Evolutionary conservation across 306 rosid species (phyloP), one percentile per base, ranked within the genome.

Genomic region (Sophora flavescens): DNA sequence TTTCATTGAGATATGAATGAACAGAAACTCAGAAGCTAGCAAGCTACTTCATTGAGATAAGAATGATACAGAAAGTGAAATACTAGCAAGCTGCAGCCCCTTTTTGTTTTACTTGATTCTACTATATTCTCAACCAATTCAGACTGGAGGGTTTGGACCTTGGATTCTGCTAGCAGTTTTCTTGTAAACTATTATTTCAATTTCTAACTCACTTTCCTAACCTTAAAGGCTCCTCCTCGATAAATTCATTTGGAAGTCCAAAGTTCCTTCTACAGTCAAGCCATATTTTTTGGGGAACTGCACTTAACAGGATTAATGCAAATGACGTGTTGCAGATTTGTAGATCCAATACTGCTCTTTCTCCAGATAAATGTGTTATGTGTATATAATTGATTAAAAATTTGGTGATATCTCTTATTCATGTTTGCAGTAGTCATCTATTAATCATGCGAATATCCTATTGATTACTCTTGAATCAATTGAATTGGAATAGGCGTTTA

Each of bases 61-160:
- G 58, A 61, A 59, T 38, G 50, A 38, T 38, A 36, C 39, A 73
- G 47, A 35, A 59, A 80, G 26, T 74, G 45, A 60, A 48, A 66
- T 47, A 58, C 62, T 57, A 58, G 39, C 35, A 12, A 60, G 51
- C 15, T 59, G 28, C 8, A 33, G 5, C 32, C 18, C 63, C 68
- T 73, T 73, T 60, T 48, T 8, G 44, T 78, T 68, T 68, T 51
- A 38, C 51, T 52, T 58, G 63, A 69, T 26, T 67, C 10, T 57
- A 11, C 14, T 59, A 22, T 61, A 39, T 75, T 81, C 60, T 68
- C 51, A 58, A 41, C 47, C 38, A 53, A 52, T 60, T 56, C 68
- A 18, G 41, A 74, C 48, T 6, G 54, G 16, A 51, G 33, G 30
- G 50, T 74, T 74, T 74, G 72, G 42, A 51, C 67, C 56, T 56